Conservation (phyloP, 441 rosid genomes). For the Theobroma grandiflorum region DNA sequence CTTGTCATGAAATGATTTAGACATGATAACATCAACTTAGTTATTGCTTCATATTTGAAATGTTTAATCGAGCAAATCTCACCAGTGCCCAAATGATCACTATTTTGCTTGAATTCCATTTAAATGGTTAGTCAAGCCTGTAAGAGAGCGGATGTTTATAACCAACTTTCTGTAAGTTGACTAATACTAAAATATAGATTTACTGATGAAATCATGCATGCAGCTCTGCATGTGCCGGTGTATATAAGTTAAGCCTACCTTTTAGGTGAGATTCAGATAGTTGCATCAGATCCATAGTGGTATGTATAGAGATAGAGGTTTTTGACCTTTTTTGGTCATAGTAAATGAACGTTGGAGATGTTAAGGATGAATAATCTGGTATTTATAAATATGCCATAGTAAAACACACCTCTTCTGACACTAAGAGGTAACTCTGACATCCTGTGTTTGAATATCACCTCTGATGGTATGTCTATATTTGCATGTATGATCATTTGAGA, state of each 20-base stretch:
- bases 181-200: neutral
- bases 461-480: neutral
- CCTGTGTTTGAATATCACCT: neutral
- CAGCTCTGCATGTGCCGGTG: too few species aligned
- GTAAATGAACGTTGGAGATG: neutral
- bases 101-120: neutral
- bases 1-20: neutral
- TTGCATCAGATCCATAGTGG: too few species aligned
- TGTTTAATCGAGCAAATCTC: neutral
- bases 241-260: too few species aligned
- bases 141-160: neutral
- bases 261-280: too few species aligned
- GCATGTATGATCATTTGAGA: neutral
- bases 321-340: too few species aligned
- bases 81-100: neutral
- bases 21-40: too few species aligned
- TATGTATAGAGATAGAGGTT: too few species aligned
- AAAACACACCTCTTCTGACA: neutral
- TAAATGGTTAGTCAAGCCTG: neutral
- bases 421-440: neutral
- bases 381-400: neutral
- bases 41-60: too few species aligned
- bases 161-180: neutral
- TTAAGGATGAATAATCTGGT: neutral
- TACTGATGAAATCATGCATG: too few species aligned